These are phyloP conservation scores for Hymenochaete sp. DNA, from an alignment of 1,284 basidiomycete species.

Conservation along the genomic window DNA sequence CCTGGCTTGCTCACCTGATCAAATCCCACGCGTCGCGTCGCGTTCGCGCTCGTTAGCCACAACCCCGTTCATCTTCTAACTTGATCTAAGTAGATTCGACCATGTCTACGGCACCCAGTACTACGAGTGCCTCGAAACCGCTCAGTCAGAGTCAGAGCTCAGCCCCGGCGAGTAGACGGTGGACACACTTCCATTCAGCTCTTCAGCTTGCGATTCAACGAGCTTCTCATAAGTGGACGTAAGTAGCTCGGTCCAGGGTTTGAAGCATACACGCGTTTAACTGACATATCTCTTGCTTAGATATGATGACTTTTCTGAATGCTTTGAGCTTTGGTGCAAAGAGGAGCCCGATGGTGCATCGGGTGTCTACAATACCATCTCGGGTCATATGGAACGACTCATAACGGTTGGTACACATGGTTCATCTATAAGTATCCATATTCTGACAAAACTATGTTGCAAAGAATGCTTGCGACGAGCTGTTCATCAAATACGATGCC, in stretches of 20 bases:
- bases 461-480: conserved; percentile 38
- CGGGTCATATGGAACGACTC: conserved; percentile 57
- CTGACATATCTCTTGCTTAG: conserved; percentile 28
- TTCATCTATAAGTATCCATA: background rate
- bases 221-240: conserved; percentile 77
- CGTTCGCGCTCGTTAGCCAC: background rate
- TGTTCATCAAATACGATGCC: conserved; percentile 56
- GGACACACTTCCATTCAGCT: conserved; percentile 67
- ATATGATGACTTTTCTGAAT: conserved; percentile 69
- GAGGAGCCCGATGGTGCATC: conserved; percentile 62
- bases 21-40: background rate
- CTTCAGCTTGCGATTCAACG: conserved; percentile 66
- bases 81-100: background rate
- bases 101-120: background rate
- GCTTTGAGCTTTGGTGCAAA: conserved; percentile 65
- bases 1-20: background rate
- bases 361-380: conserved; percentile 56
- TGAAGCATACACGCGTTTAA: conserved; percentile 3
- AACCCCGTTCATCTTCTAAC: background rate
- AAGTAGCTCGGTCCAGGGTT: too few relatives aligned
- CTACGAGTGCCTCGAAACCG: background rate
- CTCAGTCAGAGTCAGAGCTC: conserved; percentile 23
- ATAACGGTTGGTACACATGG: conserved; percentile 39
- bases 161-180: conserved; percentile 51
- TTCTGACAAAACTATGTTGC: conserved; percentile 7